These are phyloP conservation scores for Porpolomopsis calyptriformis DNA, from an alignment of 768 basidiomycete species.

Conservation along the genomic window DNA sequence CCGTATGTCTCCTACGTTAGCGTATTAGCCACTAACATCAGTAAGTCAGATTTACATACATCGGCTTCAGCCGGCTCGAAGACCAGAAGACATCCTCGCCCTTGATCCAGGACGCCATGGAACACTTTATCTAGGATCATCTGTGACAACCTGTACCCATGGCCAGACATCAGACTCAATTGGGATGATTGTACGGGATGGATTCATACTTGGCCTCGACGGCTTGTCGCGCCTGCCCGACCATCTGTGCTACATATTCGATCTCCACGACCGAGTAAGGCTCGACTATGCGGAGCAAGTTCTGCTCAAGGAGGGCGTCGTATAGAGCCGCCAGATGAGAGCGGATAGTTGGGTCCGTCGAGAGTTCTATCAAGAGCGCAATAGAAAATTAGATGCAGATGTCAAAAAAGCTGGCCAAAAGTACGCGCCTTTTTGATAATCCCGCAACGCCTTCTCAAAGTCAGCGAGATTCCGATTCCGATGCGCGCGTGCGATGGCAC, in stretches of 20 bases:
- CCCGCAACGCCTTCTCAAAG: conserved; percentile 79
- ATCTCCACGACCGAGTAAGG: conserved; percentile 92
- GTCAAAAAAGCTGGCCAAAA: conserved; percentile 10
- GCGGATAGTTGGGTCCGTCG: conserved; percentile 90
- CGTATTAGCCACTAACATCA: too few relatives aligned
- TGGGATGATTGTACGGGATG: neutral
- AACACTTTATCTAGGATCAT: conserved; percentile 97
- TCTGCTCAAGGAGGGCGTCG: conserved; percentile 93
- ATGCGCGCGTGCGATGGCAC: conserved; percentile 88
- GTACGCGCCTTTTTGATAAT: conserved; percentile 64
- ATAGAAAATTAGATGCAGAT: conserved; percentile 8
- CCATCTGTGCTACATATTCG: conserved; percentile 74
- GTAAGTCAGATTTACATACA: conserved; percentile 45
- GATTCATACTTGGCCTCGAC: conserved; percentile 80
- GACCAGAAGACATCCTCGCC: conserved; percentile 82
- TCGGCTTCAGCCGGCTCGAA: conserved; percentile 81
- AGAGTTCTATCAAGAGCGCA: conserved; percentile 52
- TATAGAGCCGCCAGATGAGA: conserved; percentile 90
- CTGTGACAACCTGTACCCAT: conserved; percentile 65
- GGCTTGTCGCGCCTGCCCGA: conserved; percentile 78
- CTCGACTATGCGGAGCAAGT: conserved; percentile 89
- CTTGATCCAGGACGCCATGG: conserved; percentile 94
- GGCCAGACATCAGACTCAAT: neutral
- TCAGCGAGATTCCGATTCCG: conserved; percentile 81
- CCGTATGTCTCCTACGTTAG: conserved; percentile 83